A percentile compares a stretch with the other conserved stretches of the same genome.
phyloP scores from a whole-genome alignment of 768 basidiomycete species.

The Trametes cingulata region DNA sequence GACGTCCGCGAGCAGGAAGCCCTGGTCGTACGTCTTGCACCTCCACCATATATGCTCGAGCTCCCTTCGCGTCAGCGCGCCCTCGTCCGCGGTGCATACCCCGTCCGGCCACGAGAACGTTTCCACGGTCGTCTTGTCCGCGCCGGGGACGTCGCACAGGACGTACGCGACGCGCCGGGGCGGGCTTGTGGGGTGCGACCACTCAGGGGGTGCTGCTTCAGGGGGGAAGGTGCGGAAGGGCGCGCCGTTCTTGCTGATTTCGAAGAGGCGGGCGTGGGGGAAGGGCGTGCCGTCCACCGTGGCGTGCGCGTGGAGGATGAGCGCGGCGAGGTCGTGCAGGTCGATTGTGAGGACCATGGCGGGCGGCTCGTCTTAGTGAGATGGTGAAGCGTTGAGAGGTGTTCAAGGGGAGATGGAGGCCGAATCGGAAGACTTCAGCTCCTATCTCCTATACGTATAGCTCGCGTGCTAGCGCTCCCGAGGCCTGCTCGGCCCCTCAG shows the following conservation, averaged over 20 bases:
- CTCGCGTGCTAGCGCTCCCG: no score
- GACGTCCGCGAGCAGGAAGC: constrained; percentile 17
- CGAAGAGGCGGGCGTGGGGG: constrained; percentile 7
- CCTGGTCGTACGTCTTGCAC: constrained; percentile 22
- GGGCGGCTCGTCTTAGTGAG: no score
- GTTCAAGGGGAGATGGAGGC: no score
- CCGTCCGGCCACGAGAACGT: constrained; percentile 14
- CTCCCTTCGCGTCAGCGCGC: constrained; percentile 14
- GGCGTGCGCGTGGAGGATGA: constrained; percentile 16
- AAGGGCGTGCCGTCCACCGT: constrained; percentile 7
- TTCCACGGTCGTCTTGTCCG: constrained; percentile 8
- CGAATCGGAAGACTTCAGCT: no score
- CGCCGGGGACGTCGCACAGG: neutral
- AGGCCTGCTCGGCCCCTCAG: no score
- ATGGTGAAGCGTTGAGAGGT: no score
- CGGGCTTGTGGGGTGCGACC: neutral
- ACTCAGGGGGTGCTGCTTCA: neutral
- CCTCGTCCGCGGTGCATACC: neutral
- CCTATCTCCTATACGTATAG: no score
- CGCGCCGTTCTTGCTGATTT: neutral
- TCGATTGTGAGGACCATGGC: constrained; percentile 7
- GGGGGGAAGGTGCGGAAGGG: neutral
- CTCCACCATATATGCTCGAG: constrained; percentile 25
- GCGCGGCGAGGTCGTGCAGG: constrained; percentile 20
- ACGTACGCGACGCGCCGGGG: constrained; percentile 18